Evolutionary conservation across 2,329 filamentous ascomycete species (phyloP), one percentile per base, ranked within the genome.

Genomic region (Penicillium sp.): DNA sequence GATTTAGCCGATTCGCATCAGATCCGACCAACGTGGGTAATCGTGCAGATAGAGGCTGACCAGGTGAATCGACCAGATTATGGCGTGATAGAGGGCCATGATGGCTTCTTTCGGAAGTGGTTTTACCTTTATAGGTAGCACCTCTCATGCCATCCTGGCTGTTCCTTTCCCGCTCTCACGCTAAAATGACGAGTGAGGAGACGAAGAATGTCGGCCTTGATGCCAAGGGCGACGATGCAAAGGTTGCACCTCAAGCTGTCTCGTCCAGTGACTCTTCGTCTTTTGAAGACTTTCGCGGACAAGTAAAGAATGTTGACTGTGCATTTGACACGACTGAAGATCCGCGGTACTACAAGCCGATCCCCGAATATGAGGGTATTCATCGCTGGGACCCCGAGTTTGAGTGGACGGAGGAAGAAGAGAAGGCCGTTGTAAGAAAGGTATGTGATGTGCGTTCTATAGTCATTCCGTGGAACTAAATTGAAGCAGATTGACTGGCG

Each of bases 341-440:
- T 36, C 61, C 65, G 1, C 61, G 67, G 6, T 68, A 63, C 44
- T 73, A 74, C 48, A 74, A 71, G 45, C 71, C 71, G 4, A 73
- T 73, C 31, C 60, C 66, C 2, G 59, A 64, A 27, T 74, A 82
- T 60, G 77, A 80, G 62, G 75, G 77, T 11, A 65, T 72, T 33
- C 76, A 78, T 61, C 72, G 74, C 10, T 79, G 75, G 69, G 76
- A 80, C 50, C 75, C 75, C 0, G 66, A 73, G 0, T 70, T 75
- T 41, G 71, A 75, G 39, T 79, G 76, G 76, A 67, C 66, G 0
- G 64, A 73, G 25, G 58, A 65, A n/a, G 74, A 77, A 55, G 74
- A 78, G 60, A 73, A 70, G 53, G 66, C 61, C 14, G 51, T 77
- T 18, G 56, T 74, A 6, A 60, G 57, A 48, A 74, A 74, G 69